Base-by-base conservation (phyloP, 441 rosid genomes). In the Bocquillonia castaneifolia region DNA sequence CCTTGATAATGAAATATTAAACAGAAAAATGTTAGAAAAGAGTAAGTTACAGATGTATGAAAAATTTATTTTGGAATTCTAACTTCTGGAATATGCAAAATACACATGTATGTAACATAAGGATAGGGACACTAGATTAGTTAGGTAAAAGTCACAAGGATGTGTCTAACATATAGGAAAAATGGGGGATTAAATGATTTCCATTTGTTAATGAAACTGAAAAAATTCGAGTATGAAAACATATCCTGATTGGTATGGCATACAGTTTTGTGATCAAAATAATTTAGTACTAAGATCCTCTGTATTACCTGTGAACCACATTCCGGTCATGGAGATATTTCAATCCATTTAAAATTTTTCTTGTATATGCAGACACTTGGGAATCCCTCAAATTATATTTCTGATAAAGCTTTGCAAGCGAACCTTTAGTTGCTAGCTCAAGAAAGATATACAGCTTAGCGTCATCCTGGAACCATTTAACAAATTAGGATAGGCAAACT, bases 391-490 rank as follows among this genome's bases (percentile, higher is more conserved):
- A 84, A 72, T 66, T 42, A 55, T 85, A 87, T 54, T 37, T 82
- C 44, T 63, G 64, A 75, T 88, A 91, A 12, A 85, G 88, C 31
- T 56, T 84, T 63, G 72, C 69, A 57, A 91, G 95, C 52, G 95
- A 91, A 68, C 91, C 93, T 76, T 83, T 86, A 28, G 86, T 79
- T 53, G 85, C 88, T 42, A 87, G 82, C 89, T 91, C 95, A 18
- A 91, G 90, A 74, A 88, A 91, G 60, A 91, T 87, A 76, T 87
- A 91, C 62, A 91, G 81, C 62, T 83, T 85, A 55, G 83, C 68
- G 20, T 69, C 87, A 66, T 86, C 94, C 94, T 88, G 81, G 59
- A 79, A 36, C 32, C 8, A 20, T 60, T 55, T 20, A 61, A 34
- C 8, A 69, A 61, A 36, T 67, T 55, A 55, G 50, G 40, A 34